Evolutionary conservation across 768 basidiomycete genomes (phyloP), one percentile per base, ranked within the genome.

Genomic region (Agrocybe praecox): DNA sequence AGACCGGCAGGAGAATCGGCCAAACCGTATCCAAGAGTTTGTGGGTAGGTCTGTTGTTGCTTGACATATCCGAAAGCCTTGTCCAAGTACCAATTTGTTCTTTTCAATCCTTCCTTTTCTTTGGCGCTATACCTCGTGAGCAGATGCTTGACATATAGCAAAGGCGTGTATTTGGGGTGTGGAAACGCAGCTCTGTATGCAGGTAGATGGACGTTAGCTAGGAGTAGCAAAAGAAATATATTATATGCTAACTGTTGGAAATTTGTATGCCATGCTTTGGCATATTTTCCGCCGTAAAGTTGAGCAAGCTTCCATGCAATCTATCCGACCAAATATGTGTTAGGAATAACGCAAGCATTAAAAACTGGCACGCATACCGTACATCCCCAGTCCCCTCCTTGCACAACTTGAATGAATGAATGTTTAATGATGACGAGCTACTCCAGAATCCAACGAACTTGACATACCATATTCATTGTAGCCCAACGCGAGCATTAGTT

Each of bases 1-100:
- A 81, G 59, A 2, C 82, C 84, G 6, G 76, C 75, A 21, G 85
- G 86, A 5, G 83, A 85, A 60, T 87, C 85, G 0, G 80, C 69
- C 2, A 87, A 68, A 10, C 70, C 56, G 56, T 85, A 86, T 0
- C 80, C 83, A 10, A 82, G 60, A 0, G 81, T 82, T 59, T 82
- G 81, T 0, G 81, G 80, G 53, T 74, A 70, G 0, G 78, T 82
- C 0, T 71, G 62, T 59, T 80, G 81, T 29, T 70, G 58, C 6
- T 36, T 22, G 43, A 62, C 64, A 61, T 82, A 83, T 14, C 36
- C 36, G 36, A 40, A 40, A 40, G 36, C 69, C 32, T 65, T 57
- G 1, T 47, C 51, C 6, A 48, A 12, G 56, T 71, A 76, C 62
- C 63, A 63, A 21, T 57, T 19, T 1, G 66, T 57, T 7, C 68